These are phyloP conservation scores for Aurinia saxatilis DNA, from an alignment of 345 rosid species.

Conservation along the genomic window DNA sequence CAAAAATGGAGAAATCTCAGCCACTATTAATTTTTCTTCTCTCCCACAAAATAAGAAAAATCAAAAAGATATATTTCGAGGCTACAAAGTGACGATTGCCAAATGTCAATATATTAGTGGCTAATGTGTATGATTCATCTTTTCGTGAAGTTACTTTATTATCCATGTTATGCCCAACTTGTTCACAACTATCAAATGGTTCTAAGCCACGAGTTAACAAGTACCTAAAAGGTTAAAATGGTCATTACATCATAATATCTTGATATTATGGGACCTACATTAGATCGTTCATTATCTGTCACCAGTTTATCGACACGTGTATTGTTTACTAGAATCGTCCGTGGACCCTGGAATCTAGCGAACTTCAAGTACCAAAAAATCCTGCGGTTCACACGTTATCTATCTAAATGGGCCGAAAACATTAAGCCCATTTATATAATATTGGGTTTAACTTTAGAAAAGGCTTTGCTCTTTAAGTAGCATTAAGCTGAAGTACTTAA, in stretches of 20 bases:
- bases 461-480: background rate
- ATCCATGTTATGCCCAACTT: background rate
- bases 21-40: constrained; percentile 8
- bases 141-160: background rate
- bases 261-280: constrained; percentile 16
- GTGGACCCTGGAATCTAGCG: constrained; percentile 10
- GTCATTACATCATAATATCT: constrained; percentile 8
- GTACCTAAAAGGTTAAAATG: constrained; percentile 13
- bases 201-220: constrained; percentile 18
- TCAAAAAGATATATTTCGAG: constrained; percentile 17
- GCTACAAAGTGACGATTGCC: constrained; percentile 5
- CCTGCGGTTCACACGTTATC: background rate
- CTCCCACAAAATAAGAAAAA: too few relatives aligned
- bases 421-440: background rate
- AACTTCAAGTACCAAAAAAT: background rate
- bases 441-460: background rate
- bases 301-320: constrained; percentile 16
- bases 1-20: constrained; percentile 27
- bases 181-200: constrained; percentile 5
- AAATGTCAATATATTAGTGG: constrained; percentile 4
- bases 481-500: too few relatives aligned
- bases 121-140: background rate
- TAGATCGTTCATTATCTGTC: background rate
- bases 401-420: background rate
- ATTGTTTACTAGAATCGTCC: background rate